These are phyloP conservation scores for Tolypocladium ophioglossoides DNA, from an alignment of 2,329 filamentous ascomycete species.

Conservation along the genomic window DNA sequence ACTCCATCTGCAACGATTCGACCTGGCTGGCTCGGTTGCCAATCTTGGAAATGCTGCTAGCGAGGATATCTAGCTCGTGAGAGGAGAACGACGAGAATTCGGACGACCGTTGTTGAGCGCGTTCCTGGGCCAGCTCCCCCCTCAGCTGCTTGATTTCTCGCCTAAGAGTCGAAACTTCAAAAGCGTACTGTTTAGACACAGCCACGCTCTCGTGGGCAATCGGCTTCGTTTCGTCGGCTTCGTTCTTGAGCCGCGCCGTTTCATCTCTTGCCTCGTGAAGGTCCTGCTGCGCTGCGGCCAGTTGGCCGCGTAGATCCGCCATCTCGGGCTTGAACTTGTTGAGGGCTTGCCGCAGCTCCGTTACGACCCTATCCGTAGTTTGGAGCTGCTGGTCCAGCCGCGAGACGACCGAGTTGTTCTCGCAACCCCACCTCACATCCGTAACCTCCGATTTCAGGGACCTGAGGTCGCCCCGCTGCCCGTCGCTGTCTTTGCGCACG, in stretches of 20 bases:
- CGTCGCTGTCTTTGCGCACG: constrained; percentile 13
- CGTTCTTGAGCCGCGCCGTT: constrained; percentile 12
- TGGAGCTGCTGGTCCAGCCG: constrained; percentile 14
- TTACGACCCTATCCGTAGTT: constrained; percentile 9
- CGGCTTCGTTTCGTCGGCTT: constrained; percentile 12
- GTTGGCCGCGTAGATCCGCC: constrained; percentile 11
- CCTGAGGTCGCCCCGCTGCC: constrained; percentile 14
- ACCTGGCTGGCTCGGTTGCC: constrained; percentile 26
- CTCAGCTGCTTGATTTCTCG: constrained; percentile 21
- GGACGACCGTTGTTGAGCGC: constrained; percentile 7
- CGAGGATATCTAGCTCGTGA: constrained; percentile 28
- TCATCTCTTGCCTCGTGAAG: constrained; percentile 11
- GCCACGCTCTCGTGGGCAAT: constrained; percentile 13
- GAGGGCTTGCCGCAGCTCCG: constrained; percentile 9
- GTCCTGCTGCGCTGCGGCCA: constrained; percentile 11
- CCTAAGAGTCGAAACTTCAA: constrained; percentile 21
- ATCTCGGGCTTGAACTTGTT: constrained; percentile 8
- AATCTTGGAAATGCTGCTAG: constrained; percentile 26
- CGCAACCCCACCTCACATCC: constrained; percentile 5
- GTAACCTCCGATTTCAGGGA: constrained; percentile 15
- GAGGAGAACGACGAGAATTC: constrained; percentile 12
- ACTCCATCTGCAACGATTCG: constrained; percentile 30
- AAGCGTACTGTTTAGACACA: constrained; percentile 13
- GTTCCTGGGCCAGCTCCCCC: constrained; percentile 16
- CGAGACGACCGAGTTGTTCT: constrained; percentile 7